Evolutionary conservation across 352 stramenopile species (phyloP), one percentile per base, ranked within the genome.

Genomic region (Phytophthora sp.): DNA sequence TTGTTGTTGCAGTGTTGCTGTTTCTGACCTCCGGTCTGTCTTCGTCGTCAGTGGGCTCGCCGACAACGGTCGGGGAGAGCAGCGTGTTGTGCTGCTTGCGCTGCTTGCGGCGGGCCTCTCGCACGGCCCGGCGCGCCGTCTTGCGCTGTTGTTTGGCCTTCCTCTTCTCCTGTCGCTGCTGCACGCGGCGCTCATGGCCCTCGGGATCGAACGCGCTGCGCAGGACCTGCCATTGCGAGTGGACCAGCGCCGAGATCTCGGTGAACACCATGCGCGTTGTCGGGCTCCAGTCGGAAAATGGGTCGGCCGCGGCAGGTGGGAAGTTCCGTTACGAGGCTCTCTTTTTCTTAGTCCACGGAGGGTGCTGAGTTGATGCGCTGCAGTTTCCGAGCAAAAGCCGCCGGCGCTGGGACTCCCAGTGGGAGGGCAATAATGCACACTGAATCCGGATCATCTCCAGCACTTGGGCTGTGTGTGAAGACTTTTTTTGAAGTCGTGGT

Each of bases 81-180:
- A 59, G 60, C 35, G 54, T 51, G 20, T 65, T 51, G 0, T 57
- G 57, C 35, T 73, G 59, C 44, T 71, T 71, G 27, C 66, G 66
- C 21, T 70, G 57, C 13, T 52, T 57, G 8, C 66, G 68, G 4
- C 76, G 63, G 38, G 69, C 63, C 49, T 77, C 62, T 16, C 74
- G 63, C 6, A 63, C 64, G 18, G 68, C 56, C 23, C 60, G 55
- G 15, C 76, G 70, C 20, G 63, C 61, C 31, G 57, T 57, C 39
- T 72, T 69, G 41, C 65, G 62, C 56, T 80, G 66, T 50, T 75
- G 65, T 42, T 80, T 80, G 50, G 64, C 62, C 41, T 76, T 65
- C 47, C 73, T 78, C 50, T 79, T 77, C 24, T 57, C 52, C 24
- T 63, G 57, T 1, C 70, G 70, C 36, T 79, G 45, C 23, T 72